These are phyloP conservation scores for Sclerotinia minor DNA, from an alignment of 2,329 filamentous ascomycete species.

Conservation along the genomic window DNA sequence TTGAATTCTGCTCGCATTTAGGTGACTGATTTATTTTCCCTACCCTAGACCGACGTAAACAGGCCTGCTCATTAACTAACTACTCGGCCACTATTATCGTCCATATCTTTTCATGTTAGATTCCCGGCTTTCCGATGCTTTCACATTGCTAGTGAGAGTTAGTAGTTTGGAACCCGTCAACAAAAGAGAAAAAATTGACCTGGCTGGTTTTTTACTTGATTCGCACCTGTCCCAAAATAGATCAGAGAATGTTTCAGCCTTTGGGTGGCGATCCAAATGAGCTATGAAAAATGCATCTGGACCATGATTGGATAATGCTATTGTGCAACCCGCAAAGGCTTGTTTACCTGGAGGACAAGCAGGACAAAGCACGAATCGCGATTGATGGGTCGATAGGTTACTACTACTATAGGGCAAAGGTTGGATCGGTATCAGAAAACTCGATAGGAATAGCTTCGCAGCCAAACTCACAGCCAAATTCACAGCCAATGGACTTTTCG, in stretches of 20 bases:
- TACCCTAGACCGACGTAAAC: not conserved
- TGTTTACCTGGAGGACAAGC: too few relatives aligned
- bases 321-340: not conserved
- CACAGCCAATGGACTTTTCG: not conserved
- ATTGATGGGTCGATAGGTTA: not conserved
- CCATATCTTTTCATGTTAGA: not conserved
- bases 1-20: not conserved
- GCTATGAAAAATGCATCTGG: not conserved
- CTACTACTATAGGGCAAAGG: not conserved
- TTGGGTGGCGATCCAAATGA: conserved; percentile 4
- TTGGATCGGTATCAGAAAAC: not conserved
- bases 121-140: not conserved
- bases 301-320: not conserved
- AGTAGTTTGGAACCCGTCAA: not conserved
- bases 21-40: not conserved
- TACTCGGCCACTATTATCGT: conserved; percentile 7
- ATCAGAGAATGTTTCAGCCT: conserved; percentile 9
- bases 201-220: not conserved
- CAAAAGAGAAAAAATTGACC: not conserved
- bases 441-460: not conserved
- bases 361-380: too few relatives aligned
- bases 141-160: not conserved
- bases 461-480: not conserved
- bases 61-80: not conserved
- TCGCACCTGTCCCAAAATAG: conserved; percentile 14